Conservation (phyloP, 139 green algal species). For the Chlorella ohadii region DNA sequence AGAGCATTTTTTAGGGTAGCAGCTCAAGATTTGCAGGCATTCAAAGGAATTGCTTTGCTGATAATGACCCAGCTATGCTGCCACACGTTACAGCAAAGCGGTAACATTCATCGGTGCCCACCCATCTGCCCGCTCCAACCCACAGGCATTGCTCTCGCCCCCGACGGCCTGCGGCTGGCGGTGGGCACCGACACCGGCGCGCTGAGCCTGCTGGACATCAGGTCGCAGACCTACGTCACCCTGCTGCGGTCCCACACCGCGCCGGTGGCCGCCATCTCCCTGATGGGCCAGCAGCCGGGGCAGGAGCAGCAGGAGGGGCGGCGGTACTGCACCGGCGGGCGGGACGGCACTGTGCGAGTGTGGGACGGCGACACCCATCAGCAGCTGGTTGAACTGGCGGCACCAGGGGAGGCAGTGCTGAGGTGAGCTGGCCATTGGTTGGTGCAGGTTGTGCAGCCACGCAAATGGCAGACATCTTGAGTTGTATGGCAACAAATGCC, state of each 20-base stretch:
- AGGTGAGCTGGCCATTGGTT: neutral
- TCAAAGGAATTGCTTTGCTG: too few species aligned
- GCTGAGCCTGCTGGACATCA: conserved; percentile 78
- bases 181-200: conserved; percentile 74
- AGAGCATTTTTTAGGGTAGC: neutral
- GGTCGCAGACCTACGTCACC: conserved; percentile 68
- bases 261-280: neutral
- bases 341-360: conserved; percentile 76
- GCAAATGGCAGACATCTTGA: too few species aligned
- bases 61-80: too few species aligned
- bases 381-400: conserved; percentile 75
- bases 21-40: too few species aligned
- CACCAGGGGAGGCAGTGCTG: conserved; percentile 52
- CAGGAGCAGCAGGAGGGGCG: neutral
- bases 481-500: too few species aligned
- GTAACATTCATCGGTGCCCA: too few species aligned
- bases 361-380: conserved; percentile 65
- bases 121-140: neutral
- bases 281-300: conserved; percentile 7
- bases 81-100: too few species aligned
- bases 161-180: conserved; percentile 69
- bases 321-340: conserved; percentile 66
- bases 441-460: too few species aligned
- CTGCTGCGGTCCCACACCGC: conserved; percentile 78
- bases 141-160: conserved; percentile 55